Evolutionary conservation across 2,329 filamentous ascomycete species (phyloP), one percentile per base, ranked within the genome.

Genomic region (Pyrenophora tritici-repentis): DNA sequence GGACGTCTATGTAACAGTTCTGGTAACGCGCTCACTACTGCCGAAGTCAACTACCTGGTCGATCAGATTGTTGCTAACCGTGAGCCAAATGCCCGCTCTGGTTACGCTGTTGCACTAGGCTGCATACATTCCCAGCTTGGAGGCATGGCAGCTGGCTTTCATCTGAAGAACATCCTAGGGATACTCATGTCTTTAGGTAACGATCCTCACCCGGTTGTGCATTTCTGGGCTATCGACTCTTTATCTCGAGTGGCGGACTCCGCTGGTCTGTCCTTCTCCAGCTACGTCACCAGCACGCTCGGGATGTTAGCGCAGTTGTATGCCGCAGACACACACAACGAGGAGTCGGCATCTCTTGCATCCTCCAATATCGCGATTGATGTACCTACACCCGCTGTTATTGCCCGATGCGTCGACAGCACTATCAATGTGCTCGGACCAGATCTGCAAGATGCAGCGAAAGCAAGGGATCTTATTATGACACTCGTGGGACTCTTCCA

Each of bases 171-270:
- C 1, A 97, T 99, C 42, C 83, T 97, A n/a, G 89, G 93, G 14
- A 95, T 99, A 33, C 78, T 99, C n/a, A 96, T 97, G 89, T 97
- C 94, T 6, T 81, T 99, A 8, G 93, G 91, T 72, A 96, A 92
- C 62, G 94, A 99, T 67, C 90, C 93, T 16, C 94, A 99, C 70
- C 92, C 94, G 0, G 87, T 90, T 0, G 94, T 99, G 7, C 94
- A 99, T 73, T 96, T 93, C 70, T 97, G 92, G 91, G 93, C 95
- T 2, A 79, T 99, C 37, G 91, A 97, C 70, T 93, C 91, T 8
- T 75, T 99, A 24, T 87, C 90, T 2, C 81, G 89, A 44, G 91
- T 96, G 10, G 89, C 93, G 2, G 93, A 97, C 66, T 94, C 93
- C 9, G 92, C 94, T 1, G 94, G 94, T 0, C 79, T 99, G 50